Base-by-base conservation (phyloP, 805 yeast species). In the Wickerhamiella qilinensis region DNA sequence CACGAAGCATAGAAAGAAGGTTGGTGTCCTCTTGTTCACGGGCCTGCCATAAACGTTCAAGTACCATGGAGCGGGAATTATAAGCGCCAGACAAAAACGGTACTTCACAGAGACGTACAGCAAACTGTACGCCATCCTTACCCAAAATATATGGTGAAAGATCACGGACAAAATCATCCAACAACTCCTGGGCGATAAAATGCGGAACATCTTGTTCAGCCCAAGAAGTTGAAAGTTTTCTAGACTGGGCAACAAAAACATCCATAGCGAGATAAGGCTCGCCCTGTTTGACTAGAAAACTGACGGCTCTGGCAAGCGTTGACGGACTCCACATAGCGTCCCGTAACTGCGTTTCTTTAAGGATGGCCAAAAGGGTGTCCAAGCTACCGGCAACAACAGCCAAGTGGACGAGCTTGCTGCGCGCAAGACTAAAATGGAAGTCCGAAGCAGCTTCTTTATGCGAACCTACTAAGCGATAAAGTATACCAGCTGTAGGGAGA, bases 321-420 rank as follows among this genome's bases (percentile, higher is more conserved):
- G 51, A 36, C 14, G 54, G 54, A 34, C 54, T 58, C 57, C 58
- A 53, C 11, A 44, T 30, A 12, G 51, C 51, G 18, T 42, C 44
- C 17, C 52, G 42, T 14, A 54, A 39, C 16, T 47, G 47, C 7
- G 53, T 40, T 38, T 58, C 62, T n/a, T 47, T 43, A 31, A 58
- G 42, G 11, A 44, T 53, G 44, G 54, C 50, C 36, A 44, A 42
- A 14, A 58, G 36, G 16, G 44, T 34, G 12, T 43, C 48, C 6
- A 20, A 33, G 25, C 46, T 37, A 20, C 42, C 37, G 6, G 42
- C 28, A 2, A 43, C 43, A 4, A 49, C 46, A 16, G 52, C 46
- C 15, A 49, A 35, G 18, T 45, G 43, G 7, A 50, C 19, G 18
- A 42, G 48, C 11, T 52, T 52, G 20, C 46, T 21, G n/a, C 61